A percentile compares a stretch with the other conserved stretches of the same genome.
Evolutionary conservation across 768 basidiomycete species (phyloP).

Genomic region (Hericium rajendrae): DNA sequence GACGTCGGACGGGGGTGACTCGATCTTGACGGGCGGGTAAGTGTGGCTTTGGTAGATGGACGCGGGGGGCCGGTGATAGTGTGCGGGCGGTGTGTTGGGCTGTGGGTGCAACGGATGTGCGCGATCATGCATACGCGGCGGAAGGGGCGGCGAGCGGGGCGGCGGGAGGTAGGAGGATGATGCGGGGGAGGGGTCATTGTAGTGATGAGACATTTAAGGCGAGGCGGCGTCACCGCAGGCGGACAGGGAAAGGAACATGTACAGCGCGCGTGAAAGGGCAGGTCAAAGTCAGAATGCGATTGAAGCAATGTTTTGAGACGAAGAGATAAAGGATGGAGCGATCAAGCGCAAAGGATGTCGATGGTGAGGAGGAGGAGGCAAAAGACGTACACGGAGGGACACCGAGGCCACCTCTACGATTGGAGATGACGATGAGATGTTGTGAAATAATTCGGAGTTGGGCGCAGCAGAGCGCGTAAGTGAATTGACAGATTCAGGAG

Average conservation of each 20-base stretch:
- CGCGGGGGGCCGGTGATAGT: background rate
- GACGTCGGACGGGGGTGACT: background rate
- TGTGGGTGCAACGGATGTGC: background rate
- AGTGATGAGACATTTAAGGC: background rate
- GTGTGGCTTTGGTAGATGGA: background rate
- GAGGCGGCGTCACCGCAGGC: too few relatives aligned
- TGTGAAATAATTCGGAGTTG: background rate
- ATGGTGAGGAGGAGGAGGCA: too few relatives aligned
- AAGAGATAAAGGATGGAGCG: background rate
- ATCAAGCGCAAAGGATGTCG: too few relatives aligned
- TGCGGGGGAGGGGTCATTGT: slow-evolving; percentile 1
- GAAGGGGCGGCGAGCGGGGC: background rate
- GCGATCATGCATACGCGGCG: background rate
- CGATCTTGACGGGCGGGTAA: background rate
- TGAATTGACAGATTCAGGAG: background rate
- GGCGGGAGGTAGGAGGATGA: background rate
- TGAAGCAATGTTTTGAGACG: background rate
- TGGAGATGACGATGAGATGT: too few relatives aligned
- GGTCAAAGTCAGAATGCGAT: background rate
- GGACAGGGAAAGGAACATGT: too few relatives aligned
- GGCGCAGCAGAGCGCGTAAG: background rate
- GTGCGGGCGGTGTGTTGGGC: background rate
- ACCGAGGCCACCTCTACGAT: too few relatives aligned
- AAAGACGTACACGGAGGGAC: too few relatives aligned
- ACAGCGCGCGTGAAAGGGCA: background rate